A percentile compares a stretch with the other conserved stretches of the same genome.
Conservation (phyloP, 2,329 filamentous ascomycete genomes). For the Colletotrichum sp. region DNA sequence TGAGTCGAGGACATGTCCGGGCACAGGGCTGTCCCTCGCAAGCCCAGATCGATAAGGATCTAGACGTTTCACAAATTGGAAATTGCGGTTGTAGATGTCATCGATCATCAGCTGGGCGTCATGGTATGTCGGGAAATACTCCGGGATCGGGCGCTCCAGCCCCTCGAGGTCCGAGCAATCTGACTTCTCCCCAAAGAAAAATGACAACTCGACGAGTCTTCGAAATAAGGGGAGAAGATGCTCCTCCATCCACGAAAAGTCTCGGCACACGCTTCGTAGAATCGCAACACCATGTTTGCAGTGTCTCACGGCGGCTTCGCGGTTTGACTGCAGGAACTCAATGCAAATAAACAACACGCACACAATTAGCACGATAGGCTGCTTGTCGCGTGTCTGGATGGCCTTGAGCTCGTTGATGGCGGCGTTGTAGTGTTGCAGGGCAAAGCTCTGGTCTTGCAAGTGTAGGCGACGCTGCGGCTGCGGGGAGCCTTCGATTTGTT, state of each 20-base stretch:
- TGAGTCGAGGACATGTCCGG: neutral
- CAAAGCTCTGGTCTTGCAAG: conserved; percentile 32
- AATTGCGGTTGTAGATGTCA: conserved; percentile 28
- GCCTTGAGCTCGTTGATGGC: conserved; percentile 49
- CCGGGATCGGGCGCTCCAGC: neutral
- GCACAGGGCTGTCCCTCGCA: neutral
- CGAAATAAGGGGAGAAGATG: conserved; percentile 10
- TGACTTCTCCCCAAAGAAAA: conserved; percentile 12
- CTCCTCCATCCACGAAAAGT: conserved; percentile 12
- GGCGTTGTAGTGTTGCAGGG: conserved; percentile 52
- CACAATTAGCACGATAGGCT: conserved; percentile 41
- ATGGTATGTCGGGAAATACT: conserved; percentile 17
- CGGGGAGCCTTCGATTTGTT: conserved; percentile 26
- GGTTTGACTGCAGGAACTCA: conserved; percentile 49
- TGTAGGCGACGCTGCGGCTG: neutral
- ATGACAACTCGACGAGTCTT: neutral
- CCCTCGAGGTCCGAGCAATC: conserved; percentile 23
- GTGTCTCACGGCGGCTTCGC: conserved; percentile 3
- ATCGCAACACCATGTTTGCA: conserved; percentile 18
- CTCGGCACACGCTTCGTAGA: neutral
- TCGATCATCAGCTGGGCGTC: conserved; percentile 38
- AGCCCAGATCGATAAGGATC: conserved; percentile 30
- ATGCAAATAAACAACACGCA: conserved; percentile 60
- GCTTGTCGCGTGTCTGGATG: conserved; percentile 27
- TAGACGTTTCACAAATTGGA: conserved; percentile 32